These are phyloP conservation scores for Pseudozyma thailandica DNA, from an alignment of 1,284 basidiomycete genomes.

Conservation along the genomic window DNA sequence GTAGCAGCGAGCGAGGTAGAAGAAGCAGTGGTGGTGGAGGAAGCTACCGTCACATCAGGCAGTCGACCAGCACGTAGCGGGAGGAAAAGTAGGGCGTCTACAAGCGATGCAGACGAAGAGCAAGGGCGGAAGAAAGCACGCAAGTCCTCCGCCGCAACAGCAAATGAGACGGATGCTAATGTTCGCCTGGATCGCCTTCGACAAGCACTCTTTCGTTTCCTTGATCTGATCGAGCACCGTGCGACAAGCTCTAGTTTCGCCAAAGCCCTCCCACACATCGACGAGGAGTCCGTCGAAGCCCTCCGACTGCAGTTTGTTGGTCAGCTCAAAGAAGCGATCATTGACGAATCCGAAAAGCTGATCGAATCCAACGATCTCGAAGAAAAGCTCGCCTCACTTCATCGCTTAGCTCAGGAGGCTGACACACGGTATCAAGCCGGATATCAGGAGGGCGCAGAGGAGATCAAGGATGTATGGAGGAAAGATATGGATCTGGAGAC, in stretches of 20 bases:
- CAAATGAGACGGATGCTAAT: constrained; percentile 11
- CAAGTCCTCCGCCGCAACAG: constrained; percentile 6
- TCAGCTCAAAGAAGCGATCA: constrained; percentile 55
- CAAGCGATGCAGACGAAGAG: constrained; percentile 2
- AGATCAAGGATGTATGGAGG: constrained; percentile 59
- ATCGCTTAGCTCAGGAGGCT: constrained; percentile 53
- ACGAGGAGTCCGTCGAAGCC: constrained; percentile 42
- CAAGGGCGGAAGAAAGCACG: constrained; percentile 22
- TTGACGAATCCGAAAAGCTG: constrained; percentile 51
- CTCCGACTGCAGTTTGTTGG: constrained; percentile 51
- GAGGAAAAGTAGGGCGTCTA: constrained; percentile 12
- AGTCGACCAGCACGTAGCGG: constrained; percentile 12
- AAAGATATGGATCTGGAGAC: constrained; percentile 55
- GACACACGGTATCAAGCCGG: constrained; percentile 48
- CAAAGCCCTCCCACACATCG: constrained; percentile 48
- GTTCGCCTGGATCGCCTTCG: constrained; percentile 54
- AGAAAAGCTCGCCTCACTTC: constrained; percentile 46
- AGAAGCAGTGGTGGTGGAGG: constrained; percentile 4
- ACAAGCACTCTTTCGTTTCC: constrained; percentile 54
- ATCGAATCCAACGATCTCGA: constrained; percentile 52
- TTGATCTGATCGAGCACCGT: constrained; percentile 57
- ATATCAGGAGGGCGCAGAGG: constrained; percentile 18
- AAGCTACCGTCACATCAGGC: neutral
- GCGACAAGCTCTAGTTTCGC: constrained; percentile 47
- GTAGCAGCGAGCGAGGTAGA: constrained; percentile 1